Base-by-base conservation (phyloP, 1,284 basidiomycete genomes). In the Fistulinella cinereoalba region DNA sequence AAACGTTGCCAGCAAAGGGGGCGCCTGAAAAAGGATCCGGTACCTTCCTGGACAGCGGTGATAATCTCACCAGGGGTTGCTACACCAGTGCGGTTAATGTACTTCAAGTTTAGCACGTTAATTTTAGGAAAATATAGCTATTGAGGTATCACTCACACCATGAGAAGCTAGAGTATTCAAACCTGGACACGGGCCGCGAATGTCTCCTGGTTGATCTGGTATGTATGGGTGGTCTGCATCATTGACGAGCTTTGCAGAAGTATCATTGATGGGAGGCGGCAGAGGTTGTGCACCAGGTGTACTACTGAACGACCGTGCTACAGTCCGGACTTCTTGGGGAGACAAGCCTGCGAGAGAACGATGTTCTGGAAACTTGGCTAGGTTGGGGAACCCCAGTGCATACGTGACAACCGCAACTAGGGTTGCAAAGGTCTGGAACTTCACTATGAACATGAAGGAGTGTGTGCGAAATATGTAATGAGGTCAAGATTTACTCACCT, bases 181-280 rank as follows among this genome's bases (percentile, higher is more conserved):
- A 12, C 69, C 80, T 4, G 79, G 75, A 46, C 74, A 76, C 1
- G 75, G 74, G 15, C 70, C 66, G 21, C 82, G 60, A 16, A 66
- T 52, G 18, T 68, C 63, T 22, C 62, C 53, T 18, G 58, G 52
- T 11, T 9, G 45, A 25, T 50, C 45, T 3, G 47, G 47, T 2
- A 24, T 2, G 36, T 33, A 65, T 19, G 60, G 60, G 29, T 61
- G 62, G 2, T 25, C 41, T 1, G 16, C n/a, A 16, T 63, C 62
- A 18, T 61, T 29, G 1, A 61, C 58, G 18, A 60, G 16, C 45
- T 61, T 63, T 16, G 60, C 33, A 4, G 62, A 65, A 1, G 60
- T 65, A 8, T 65, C 53, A 2, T 50, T 55, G 40, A 61, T 44
- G 9, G 58, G 36, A 32, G 49, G 50, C 1, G 60, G 58, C 9